Conservation (phyloP, 768 basidiomycete genomes). For the Tricholoma saponaceum region DNA sequence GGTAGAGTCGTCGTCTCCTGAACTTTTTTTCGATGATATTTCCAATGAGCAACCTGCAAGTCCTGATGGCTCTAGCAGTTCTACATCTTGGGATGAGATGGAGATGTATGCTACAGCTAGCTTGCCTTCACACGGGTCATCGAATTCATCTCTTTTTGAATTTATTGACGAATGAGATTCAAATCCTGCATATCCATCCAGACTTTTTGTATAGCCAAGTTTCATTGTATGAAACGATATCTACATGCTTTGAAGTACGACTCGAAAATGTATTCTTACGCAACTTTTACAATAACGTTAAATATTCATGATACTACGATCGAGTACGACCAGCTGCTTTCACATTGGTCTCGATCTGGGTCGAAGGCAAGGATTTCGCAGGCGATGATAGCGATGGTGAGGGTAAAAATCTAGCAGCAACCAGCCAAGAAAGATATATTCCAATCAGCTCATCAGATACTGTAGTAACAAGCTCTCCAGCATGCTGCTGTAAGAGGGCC, state of each 20-base stretch:
- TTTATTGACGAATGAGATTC: neutral
- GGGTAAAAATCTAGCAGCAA: slow-evolving; percentile 79
- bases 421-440: slow-evolving; percentile 88
- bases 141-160: neutral
- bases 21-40: neutral
- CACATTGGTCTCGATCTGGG: slow-evolving; percentile 35
- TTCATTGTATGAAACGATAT: neutral
- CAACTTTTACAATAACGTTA: no score
- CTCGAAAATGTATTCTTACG: neutral
- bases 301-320: slow-evolving; percentile 20
- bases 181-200: neutral
- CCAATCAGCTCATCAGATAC: slow-evolving; percentile 80
- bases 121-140: neutral
- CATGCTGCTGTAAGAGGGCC: slow-evolving; percentile 49
- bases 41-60: neutral
- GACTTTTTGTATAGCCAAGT: neutral
- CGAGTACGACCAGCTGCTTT: slow-evolving; percentile 74
- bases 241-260: no score
- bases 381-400: slow-evolving; percentile 37
- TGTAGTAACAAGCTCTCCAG: slow-evolving; percentile 39
- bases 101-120: neutral
- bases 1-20: neutral
- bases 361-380: slow-evolving; percentile 44
- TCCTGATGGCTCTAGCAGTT: neutral
- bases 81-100: slow-evolving; percentile 3